Evolutionary conservation across 371 early-diverging fungal species (phyloP).

Genomic region (Mortierella sp.): DNA sequence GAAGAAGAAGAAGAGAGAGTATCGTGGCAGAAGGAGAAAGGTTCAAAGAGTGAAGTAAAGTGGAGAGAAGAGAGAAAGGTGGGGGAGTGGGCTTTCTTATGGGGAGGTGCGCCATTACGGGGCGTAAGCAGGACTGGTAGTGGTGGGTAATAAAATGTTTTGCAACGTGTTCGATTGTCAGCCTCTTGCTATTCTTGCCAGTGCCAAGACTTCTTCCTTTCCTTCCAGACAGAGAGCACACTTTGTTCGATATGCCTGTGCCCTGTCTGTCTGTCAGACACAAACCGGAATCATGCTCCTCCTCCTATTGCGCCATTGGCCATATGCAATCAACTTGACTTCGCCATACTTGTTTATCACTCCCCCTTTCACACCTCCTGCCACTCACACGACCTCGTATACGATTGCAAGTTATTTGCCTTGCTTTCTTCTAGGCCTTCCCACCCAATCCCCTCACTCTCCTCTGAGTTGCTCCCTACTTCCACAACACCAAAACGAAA

Average conservation of each 20-base stretch:
- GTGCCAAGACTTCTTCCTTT: constrained; percentile 10
- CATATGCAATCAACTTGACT: background rate
- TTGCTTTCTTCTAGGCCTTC: too few species aligned
- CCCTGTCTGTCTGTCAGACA: background rate
- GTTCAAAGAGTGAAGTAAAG: background rate
- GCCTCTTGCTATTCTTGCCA: background rate
- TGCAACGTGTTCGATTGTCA: constrained; percentile 39
- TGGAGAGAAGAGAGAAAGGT: constrained; percentile 6
- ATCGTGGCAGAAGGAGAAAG: constrained; percentile 2
- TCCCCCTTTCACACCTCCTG: background rate
- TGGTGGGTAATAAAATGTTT: background rate
- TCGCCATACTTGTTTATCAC: background rate
- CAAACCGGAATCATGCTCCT: background rate
- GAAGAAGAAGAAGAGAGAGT: constrained; percentile 16
- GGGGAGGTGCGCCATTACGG: constrained; percentile 2
- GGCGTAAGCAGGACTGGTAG: background rate
- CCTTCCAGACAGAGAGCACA: background rate
- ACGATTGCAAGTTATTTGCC: background rate
- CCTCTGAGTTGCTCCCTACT: too few species aligned
- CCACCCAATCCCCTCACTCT: too few species aligned
- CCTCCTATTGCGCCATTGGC: background rate
- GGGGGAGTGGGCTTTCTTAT: constrained; percentile 8
- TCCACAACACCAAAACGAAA: too few species aligned
- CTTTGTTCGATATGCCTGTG: background rate
- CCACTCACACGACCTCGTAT: background rate